Conservation (phyloP, 441 rosid species). For the Populus tomentosa region DNA sequence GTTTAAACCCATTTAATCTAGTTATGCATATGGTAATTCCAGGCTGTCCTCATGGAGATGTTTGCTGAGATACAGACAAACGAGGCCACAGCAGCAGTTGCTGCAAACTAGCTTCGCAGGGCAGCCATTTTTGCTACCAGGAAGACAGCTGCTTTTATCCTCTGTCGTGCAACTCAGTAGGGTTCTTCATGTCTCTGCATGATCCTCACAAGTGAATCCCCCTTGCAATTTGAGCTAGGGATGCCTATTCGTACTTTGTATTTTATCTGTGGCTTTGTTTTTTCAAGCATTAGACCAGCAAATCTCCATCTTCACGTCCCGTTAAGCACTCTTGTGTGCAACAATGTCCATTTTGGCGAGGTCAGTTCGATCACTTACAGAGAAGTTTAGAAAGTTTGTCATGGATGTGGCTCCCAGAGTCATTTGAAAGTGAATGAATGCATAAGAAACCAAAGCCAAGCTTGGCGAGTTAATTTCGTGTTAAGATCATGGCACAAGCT, state of each 20-base stretch:
- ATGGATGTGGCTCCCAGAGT: background rate
- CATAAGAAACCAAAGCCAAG: background rate
- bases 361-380: background rate
- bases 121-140: conserved; percentile 27
- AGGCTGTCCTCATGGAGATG: conserved; percentile 23
- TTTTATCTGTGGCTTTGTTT: conserved; percentile 26
- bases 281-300: conserved; percentile 25
- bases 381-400: background rate
- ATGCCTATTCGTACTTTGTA: conserved; percentile 16
- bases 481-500: background rate
- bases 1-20: too few species aligned
- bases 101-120: conserved; percentile 30
- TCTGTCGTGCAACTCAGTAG: conserved; percentile 37
- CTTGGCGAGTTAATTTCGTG: background rate
- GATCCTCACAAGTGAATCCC: conserved; percentile 31
- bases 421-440: background rate
- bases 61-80: conserved; percentile 35
- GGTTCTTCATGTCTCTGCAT: conserved; percentile 32
- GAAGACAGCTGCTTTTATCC: conserved; percentile 12
- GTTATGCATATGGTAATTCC: too few species aligned
- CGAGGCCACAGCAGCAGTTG: conserved; percentile 4
- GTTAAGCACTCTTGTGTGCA: conserved; percentile 17
- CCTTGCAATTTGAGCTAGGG: conserved; percentile 31
- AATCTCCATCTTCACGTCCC: conserved; percentile 13
- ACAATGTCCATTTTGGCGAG: conserved; percentile 4